Evolutionary conservation across 768 basidiomycete species (phyloP), one percentile per base, ranked within the genome.

Genomic region (Serendipita sp.): DNA sequence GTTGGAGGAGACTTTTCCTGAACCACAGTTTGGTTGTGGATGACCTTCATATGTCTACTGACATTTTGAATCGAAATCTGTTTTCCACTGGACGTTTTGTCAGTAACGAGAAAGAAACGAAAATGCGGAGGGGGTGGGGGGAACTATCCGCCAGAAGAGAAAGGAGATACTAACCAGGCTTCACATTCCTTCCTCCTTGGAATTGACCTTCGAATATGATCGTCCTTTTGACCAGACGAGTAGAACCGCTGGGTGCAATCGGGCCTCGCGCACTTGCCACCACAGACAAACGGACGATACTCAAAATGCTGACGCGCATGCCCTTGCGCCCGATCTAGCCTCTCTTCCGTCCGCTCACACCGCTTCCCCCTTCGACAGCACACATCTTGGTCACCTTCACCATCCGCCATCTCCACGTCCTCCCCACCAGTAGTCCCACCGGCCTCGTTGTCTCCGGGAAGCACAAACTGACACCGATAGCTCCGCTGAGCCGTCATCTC

Each of bases 291-390:
- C 36, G 55, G 55, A 23, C 55, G 27, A 36, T 60, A 60, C 29
- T 60, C 55, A 8, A 60, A 60, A 60, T 60, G 55, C 55, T 60
- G 55, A n/a, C 55, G 55, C 36, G 55, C 55, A 18, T 60, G 55
- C 23, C 55, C 55, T 33, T 60, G 55, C 27, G 55, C 55, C 16
- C 55, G 55, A 60, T 60, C 55, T n/a, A 60, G 29, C 8, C 55
- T 10, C 36, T 60, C 55, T 60, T 60, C 55, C 31, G 55, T 60
- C 8, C 55, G 55, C 36, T 60, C 27, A 37, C 55, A 60, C 16
- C 29, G 55, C 10, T 34, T n/a, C 4, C 36, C 29, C 33, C 31
- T 34, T n/a, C 18, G 5, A 13, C 40, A 40, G 40, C 40, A 40
- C 6, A 40, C 40, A 40, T 40, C 40, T 13, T 6, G 6, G n/a